phyloP scores from a whole-genome alignment of 345 rosid genomes.

The Streptanthus diversifolius region DNA sequence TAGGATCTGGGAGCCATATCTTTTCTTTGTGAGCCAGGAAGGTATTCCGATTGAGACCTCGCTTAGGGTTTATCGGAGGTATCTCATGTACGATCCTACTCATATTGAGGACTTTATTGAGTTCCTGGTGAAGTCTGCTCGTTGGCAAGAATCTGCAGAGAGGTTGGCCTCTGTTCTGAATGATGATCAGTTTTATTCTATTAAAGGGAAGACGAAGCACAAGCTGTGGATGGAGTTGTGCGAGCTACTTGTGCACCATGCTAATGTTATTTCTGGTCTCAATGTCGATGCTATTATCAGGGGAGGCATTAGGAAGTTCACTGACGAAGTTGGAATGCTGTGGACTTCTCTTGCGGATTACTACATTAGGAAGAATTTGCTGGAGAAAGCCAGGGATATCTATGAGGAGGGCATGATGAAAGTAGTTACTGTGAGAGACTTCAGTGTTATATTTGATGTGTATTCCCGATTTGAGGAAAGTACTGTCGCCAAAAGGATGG shows the following conservation, averaged over 20 bases:
- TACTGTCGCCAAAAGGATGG: constrained; percentile 69
- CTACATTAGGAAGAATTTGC: constrained; percentile 75
- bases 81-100: constrained; percentile 87
- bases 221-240: constrained; percentile 91
- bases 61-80: constrained; percentile 84
- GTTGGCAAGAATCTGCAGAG: constrained; percentile 94
- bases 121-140: constrained; percentile 72
- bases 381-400: constrained; percentile 89
- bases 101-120: constrained; percentile 90
- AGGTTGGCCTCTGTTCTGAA: constrained; percentile 85
- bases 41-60: constrained; percentile 94
- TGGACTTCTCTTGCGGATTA: constrained; percentile 98
- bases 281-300: constrained; percentile 94
- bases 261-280: constrained; percentile 75
- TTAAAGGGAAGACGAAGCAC: constrained; percentile 89
- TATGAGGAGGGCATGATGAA: constrained; percentile 97
- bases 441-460: constrained; percentile 88
- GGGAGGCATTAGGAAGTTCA: constrained; percentile 93
- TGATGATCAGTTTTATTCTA: constrained; percentile 75
- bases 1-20: constrained; percentile 86
- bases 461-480: constrained; percentile 81
- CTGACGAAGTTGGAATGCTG: constrained; percentile 85
- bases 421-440: constrained; percentile 89
- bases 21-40: constrained; percentile 77
- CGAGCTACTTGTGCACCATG: constrained; percentile 78